phyloP scores from a whole-genome alignment of 805 yeast genomes.

The Saccharomycodes ludwigii region DNA sequence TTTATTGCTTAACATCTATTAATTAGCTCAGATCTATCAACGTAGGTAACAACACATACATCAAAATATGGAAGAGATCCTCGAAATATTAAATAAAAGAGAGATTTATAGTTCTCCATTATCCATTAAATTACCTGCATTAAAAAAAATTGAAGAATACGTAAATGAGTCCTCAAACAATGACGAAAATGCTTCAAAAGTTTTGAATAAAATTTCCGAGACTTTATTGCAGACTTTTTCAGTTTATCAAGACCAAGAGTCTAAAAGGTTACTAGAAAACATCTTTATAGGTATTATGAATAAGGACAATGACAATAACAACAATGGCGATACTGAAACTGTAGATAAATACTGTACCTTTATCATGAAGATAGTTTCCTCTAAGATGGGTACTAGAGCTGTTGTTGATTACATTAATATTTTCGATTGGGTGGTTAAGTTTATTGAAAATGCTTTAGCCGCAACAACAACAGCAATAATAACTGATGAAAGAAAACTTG shows the following conservation, averaged over 20 bases:
- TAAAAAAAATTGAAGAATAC: constrained; percentile 6
- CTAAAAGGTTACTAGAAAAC: constrained; percentile 30
- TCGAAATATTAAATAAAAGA: no score
- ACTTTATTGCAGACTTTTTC: constrained; percentile 35
- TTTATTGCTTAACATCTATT: no score
- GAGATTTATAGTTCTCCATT: constrained; percentile 16
- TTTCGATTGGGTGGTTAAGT: constrained; percentile 41
- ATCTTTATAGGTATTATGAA: constrained; percentile 28
- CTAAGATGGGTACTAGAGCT: constrained; percentile 32
- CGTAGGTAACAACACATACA: no score
- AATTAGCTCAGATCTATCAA: no score
- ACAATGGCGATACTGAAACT: constrained; percentile 21
- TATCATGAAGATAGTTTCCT: constrained; percentile 23
- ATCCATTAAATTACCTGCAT: constrained; percentile 4
- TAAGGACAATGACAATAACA: no score
- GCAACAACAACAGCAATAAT: constrained; percentile 22
- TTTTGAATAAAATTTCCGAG: constrained; percentile 21
- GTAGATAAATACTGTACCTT: constrained; percentile 27
- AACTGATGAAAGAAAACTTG: constrained; percentile 9
- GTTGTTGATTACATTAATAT: constrained; percentile 43
- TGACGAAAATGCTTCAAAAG: constrained; percentile 12
- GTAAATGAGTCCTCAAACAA: constrained; percentile 8
- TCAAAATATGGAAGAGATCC: no score
- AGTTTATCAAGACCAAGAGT: constrained; percentile 37
- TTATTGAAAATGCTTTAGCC: constrained; percentile 20